These are phyloP conservation scores for Cutaneotrichosporon mucoides DNA, from an alignment of 1,284 basidiomycete species.

Conservation along the genomic window DNA sequence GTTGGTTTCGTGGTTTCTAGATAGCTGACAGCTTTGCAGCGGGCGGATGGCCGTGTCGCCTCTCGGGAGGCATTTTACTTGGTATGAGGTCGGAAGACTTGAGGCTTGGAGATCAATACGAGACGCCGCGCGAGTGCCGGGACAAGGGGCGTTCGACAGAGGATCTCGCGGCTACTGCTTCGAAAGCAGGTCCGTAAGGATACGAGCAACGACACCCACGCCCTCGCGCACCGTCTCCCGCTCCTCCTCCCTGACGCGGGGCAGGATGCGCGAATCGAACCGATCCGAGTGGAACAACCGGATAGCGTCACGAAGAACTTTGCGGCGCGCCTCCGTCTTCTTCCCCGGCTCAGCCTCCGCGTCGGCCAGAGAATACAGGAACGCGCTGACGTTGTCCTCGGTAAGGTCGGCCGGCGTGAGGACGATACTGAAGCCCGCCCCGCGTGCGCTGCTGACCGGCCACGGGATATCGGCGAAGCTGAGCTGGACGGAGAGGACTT, in stretches of 20 bases:
- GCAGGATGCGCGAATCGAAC: constrained; percentile 59
- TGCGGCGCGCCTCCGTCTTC: constrained; percentile 34
- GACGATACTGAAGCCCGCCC: constrained; percentile 32
- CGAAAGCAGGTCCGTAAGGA: constrained; percentile 28
- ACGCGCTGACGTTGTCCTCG: constrained; percentile 54
- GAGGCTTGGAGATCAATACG: too few species aligned
- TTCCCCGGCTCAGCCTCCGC: constrained; percentile 45
- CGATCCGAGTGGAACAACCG: constrained; percentile 72
- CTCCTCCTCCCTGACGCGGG: constrained; percentile 57
- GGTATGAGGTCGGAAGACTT: too few species aligned
- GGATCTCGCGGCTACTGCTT: background rate
- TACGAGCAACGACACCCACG: constrained; percentile 52
- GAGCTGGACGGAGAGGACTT: constrained; percentile 34
- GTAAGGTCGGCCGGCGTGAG: constrained; percentile 54
- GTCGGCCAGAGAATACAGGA: constrained; percentile 55
- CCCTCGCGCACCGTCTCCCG: constrained; percentile 59
- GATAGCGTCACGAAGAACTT: constrained; percentile 57
- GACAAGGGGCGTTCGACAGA: too few species aligned
- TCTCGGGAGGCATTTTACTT: too few species aligned
- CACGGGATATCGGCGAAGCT: constrained; percentile 69
- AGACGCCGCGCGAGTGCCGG: too few species aligned
- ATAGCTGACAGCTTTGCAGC: too few species aligned
- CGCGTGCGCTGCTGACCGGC: constrained; percentile 56
- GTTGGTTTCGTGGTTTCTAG: too few species aligned
- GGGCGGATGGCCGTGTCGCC: too few species aligned